These are phyloP conservation scores for Penicillium cinerascens DNA, from an alignment of 495 filamentous ascomycete species.

Conservation along the genomic window DNA sequence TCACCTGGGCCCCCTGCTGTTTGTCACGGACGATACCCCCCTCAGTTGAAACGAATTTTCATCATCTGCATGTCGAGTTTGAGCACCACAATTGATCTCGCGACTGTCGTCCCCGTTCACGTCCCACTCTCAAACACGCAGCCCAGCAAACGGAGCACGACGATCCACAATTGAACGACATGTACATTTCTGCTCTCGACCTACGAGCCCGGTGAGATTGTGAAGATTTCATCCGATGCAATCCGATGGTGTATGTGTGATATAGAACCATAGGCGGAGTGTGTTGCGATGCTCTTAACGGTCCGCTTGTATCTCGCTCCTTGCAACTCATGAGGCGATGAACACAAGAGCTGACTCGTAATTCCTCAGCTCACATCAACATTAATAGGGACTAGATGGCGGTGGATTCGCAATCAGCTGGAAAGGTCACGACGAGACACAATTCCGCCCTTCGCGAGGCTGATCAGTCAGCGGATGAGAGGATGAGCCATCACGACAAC, in stretches of 20 bases:
- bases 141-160: constrained; percentile 4
- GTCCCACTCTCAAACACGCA: constrained; percentile 3
- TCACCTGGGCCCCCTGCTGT: constrained; percentile 8
- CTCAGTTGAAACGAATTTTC: constrained; percentile 6
- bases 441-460: background rate
- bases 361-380: background rate
- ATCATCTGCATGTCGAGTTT: constrained; percentile 13
- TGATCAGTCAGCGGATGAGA: background rate
- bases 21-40: constrained; percentile 6
- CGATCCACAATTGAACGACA: background rate
- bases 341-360: background rate
- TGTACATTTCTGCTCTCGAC: background rate
- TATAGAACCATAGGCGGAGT: background rate
- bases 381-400: constrained; percentile 3
- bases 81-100: constrained; percentile 3
- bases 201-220: background rate
- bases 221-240: background rate
- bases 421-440: background rate
- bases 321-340: background rate
- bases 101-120: background rate
- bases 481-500: constrained; percentile 25
- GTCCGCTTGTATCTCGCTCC: background rate
- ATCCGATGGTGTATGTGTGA: background rate
- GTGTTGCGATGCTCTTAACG: background rate
- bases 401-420: background rate